Base-by-base conservation (phyloP, 768 basidiomycete genomes). In the Infundibulicybe gibba region DNA sequence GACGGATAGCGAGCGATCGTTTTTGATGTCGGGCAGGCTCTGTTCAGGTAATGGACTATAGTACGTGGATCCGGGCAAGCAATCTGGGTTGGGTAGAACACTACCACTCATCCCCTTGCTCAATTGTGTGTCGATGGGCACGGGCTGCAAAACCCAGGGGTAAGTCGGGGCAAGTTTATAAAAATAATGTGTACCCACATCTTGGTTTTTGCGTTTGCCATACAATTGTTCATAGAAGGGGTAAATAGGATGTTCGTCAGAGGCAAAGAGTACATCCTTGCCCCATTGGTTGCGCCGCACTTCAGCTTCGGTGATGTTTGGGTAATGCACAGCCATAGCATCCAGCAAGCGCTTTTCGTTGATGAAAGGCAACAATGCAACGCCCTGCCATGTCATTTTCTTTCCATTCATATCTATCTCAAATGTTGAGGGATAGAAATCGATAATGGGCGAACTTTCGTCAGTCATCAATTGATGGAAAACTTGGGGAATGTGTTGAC, bases 381-480 rank as follows among this genome's bases (percentile, higher is more conserved):
- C 93, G 45, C 97, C 97, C 65, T 99, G 95, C 97, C 97, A 99
- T 6, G 90, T 77, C 94, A 98, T 97, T 68, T 89, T 90, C 71
- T 98, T 98, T 49, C 97, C 97, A 60, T 99, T 99, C 97, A 99
- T 99, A 65, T 99, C 97, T 59, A 98, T 86, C 56, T 94, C 83
- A 64, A 99, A 99, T 13, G 86, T 81, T 0, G 75, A 52, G 0
- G 95, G 95, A 66, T 98, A 98, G 70, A 97, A 98, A 59, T 98
- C 94, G 49, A 92, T 81, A 64, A 98, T 97, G 6, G 93, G 91
- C 0, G 94, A 97, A 30, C 86, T 80, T 41, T 85, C 78, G 2
- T 89, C 81, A 3, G 73, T 79, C 97, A 99, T 99, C 33, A 98
- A 78, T 4, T 71, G 59, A 30, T 97, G 94, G 74, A 97, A 94